Evolutionary conservation across 257 asterid genomes (phyloP).

Genomic region (Capsicum rhomboideum): DNA sequence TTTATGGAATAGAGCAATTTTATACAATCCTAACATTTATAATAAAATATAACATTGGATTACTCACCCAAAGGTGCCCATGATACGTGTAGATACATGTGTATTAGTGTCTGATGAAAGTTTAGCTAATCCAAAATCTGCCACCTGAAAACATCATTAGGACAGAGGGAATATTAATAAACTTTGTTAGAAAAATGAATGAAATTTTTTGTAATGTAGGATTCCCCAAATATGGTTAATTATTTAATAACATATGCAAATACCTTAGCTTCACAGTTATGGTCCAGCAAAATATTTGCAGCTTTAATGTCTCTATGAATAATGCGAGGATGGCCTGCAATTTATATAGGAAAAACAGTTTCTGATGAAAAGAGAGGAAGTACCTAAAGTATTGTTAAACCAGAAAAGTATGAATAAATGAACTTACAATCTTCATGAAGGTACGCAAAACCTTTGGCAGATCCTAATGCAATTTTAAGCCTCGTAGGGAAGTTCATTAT

Average conservation of each 20-base stretch:
- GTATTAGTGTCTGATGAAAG: conserved; percentile 70
- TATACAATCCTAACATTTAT: background rate
- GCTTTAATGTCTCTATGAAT: conserved; percentile 90
- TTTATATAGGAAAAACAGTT: background rate
- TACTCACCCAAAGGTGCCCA: conserved; percentile 90
- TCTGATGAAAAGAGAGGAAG: background rate
- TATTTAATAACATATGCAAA: background rate
- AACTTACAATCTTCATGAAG: conserved; percentile 85
- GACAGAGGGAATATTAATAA: background rate
- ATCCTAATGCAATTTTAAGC: conserved; percentile 65
- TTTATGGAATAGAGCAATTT: background rate
- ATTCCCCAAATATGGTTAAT: background rate
- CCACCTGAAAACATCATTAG: conserved; percentile 37
- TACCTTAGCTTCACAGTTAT: conserved; percentile 76
- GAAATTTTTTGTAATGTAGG: background rate
- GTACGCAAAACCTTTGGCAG: conserved; percentile 91
- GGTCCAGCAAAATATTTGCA: conserved; percentile 70
- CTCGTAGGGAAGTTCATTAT: conserved; percentile 68
- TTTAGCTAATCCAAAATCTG: conserved; percentile 93
- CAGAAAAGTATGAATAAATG: too few relatives aligned
- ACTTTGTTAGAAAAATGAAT: background rate
- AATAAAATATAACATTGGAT: background rate
- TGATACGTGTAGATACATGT: conserved; percentile 88
- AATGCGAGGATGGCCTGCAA: conserved; percentile 86
- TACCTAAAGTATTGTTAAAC: too few relatives aligned